Percentiles rank a stretch among this genome's conserved stretches.
Conservation (phyloP, 1,284 basidiomycete genomes). For the Xerocomus tenax region DNA sequence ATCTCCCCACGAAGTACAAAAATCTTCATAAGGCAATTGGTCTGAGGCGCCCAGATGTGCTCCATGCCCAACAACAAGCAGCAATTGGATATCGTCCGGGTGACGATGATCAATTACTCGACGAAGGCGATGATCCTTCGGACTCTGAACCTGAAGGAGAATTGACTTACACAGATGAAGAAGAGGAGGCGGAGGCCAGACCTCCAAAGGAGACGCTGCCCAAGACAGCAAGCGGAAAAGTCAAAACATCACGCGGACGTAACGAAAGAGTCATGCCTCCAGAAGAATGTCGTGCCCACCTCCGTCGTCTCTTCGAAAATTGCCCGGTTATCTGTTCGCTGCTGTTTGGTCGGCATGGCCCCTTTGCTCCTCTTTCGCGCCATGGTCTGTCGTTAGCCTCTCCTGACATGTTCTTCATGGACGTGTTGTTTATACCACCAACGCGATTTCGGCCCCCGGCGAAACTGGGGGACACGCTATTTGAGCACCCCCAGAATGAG, state of each 20-base stretch:
- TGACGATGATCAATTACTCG: constrained; percentile 39
- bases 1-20: constrained; percentile 76
- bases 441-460: constrained; percentile 94
- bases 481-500: constrained; percentile 96
- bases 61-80: constrained; percentile 43
- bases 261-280: constrained; percentile 86
- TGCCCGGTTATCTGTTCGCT: constrained; percentile 78
- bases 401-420: constrained; percentile 96
- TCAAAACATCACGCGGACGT: constrained; percentile 68
- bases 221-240: constrained; percentile 66
- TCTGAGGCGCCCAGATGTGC: constrained; percentile 65
- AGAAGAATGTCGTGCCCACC: constrained; percentile 88
- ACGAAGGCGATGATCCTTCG: constrained; percentile 29
- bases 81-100: constrained; percentile 16
- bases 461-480: constrained; percentile 85
- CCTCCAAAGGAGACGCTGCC: constrained; percentile 34
- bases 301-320: constrained; percentile 81
- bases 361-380: constrained; percentile 55
- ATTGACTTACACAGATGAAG: constrained; percentile 40
- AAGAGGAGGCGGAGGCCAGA: constrained; percentile 36
- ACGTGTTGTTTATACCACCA: constrained; percentile 85
- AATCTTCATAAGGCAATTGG: constrained; percentile 47
- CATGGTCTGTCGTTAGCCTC: constrained; percentile 59
- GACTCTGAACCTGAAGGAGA: constrained; percentile 44
- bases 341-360: constrained; percentile 89